Conservation (phyloP, 305 asterid species). For the Solanum hybrid region DNA sequence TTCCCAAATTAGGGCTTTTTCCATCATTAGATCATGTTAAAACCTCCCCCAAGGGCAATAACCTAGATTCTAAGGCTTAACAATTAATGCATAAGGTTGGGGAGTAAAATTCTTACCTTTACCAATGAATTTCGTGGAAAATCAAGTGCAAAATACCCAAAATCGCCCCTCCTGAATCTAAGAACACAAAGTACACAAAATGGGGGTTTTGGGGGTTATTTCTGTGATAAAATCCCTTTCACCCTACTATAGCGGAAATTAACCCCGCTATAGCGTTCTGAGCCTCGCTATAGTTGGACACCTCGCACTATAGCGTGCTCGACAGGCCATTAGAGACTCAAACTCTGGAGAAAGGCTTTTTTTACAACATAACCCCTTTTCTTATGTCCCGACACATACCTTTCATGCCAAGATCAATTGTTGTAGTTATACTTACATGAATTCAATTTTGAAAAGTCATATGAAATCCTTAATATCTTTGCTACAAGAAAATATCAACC, state of each 20-base stretch:
- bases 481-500: not conserved
- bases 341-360: not conserved
- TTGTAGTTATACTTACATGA: not conserved
- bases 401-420: not conserved
- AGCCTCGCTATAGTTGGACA: no score
- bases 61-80: not conserved
- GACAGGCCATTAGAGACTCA: no score
- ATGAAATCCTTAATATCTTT: not conserved
- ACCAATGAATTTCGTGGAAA: not conserved
- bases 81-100: not conserved
- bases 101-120: not conserved
- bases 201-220: not conserved
- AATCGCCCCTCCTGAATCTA: not conserved
- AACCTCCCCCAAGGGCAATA: not conserved
- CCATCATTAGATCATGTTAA: no score
- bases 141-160: not conserved
- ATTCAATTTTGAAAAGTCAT: not conserved
- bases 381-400: not conserved
- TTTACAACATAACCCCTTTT: no score
- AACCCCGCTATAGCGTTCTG: no score
- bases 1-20: not conserved
- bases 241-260: no score
- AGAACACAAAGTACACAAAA: not conserved
- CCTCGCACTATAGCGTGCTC: no score
- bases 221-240: no score